phyloP scores from a whole-genome alignment of 306 rosid genomes.

The Clitoria ternatea region DNA sequence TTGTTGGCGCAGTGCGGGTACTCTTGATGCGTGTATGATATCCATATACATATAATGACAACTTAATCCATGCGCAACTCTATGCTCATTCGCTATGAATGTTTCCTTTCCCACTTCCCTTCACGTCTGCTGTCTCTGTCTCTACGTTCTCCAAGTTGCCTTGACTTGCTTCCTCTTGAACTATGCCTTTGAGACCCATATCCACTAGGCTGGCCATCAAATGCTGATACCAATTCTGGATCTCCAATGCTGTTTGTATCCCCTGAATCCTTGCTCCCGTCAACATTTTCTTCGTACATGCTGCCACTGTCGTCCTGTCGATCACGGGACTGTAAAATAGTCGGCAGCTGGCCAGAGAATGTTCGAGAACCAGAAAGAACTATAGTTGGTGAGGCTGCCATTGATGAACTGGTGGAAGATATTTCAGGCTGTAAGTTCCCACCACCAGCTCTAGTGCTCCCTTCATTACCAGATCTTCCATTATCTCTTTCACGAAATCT shows the following conservation, averaged over 20 bases:
- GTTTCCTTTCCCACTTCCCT: slow-evolving; percentile 98
- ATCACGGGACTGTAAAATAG: slow-evolving; percentile 84
- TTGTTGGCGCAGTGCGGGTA: neutral
- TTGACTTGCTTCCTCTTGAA: slow-evolving; percentile 78
- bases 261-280: slow-evolving; percentile 91
- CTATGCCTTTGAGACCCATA: slow-evolving; percentile 81
- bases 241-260: slow-evolving; percentile 85
- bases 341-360: slow-evolving; percentile 73
- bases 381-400: slow-evolving; percentile 49
- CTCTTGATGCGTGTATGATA: neutral
- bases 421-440: slow-evolving; percentile 66
- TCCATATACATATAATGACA: neutral
- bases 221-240: slow-evolving; percentile 68
- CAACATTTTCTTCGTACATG: slow-evolving; percentile 71
- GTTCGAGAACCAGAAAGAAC: slow-evolving; percentile 69
- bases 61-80: neutral
- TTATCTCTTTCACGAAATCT: slow-evolving; percentile 92
- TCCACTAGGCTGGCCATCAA: slow-evolving; percentile 68
- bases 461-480: slow-evolving; percentile 75
- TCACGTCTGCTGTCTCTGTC: slow-evolving; percentile 80
- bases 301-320: slow-evolving; percentile 73
- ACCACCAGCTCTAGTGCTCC: slow-evolving; percentile 49
- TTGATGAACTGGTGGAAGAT: slow-evolving; percentile 48
- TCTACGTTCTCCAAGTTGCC: slow-evolving; percentile 76
- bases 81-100: slow-evolving; percentile 31